Evolutionary conservation across 108 stramenopile genomes (phyloP).

Genomic region (Fistulifera solaris): DNA sequence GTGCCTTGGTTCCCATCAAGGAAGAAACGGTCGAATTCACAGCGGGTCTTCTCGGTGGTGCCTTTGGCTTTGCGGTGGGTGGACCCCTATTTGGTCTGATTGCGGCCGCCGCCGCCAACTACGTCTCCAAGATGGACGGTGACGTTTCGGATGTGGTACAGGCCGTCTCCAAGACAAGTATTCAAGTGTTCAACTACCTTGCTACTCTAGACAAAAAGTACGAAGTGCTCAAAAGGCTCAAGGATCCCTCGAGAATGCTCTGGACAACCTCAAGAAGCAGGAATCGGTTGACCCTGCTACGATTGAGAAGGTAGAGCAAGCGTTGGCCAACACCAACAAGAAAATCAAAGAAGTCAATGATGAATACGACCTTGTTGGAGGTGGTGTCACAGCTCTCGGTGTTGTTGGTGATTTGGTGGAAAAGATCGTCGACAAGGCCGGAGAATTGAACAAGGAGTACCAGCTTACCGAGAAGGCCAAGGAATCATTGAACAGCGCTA

Average conservation of each 20-base stretch:
- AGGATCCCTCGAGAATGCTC: constrained; percentile 42
- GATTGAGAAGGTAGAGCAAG: constrained; percentile 72
- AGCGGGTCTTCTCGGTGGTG: constrained; percentile 73
- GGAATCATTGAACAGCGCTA: constrained; percentile 48
- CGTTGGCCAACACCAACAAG: constrained; percentile 56
- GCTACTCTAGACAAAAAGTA: constrained; percentile 80
- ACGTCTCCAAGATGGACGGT: constrained; percentile 66
- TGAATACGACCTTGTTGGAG: constrained; percentile 84
- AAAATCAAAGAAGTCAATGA: constrained; percentile 83
- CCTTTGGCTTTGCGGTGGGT: constrained; percentile 60
- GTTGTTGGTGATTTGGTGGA: constrained; percentile 82
- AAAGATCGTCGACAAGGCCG: constrained; percentile 75
- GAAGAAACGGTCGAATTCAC: constrained; percentile 88
- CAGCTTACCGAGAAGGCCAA: constrained; percentile 68
- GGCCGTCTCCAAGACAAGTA: constrained; percentile 74
- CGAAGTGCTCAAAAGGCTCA: constrained; percentile 66
- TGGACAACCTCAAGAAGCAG: constrained; percentile 63
- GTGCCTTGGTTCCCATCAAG: constrained; percentile 74
- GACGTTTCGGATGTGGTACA: constrained; percentile 63
- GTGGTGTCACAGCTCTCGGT: constrained; percentile 72
- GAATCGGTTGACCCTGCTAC: constrained; percentile 58
- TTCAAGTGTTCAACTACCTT: constrained; percentile 86
- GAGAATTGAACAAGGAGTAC: constrained; percentile 81
- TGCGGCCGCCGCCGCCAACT: constrained; percentile 69
- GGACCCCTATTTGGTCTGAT: constrained; percentile 55